Conservation (phyloP, 345 rosid species). For the Barbarea vulgaris region DNA sequence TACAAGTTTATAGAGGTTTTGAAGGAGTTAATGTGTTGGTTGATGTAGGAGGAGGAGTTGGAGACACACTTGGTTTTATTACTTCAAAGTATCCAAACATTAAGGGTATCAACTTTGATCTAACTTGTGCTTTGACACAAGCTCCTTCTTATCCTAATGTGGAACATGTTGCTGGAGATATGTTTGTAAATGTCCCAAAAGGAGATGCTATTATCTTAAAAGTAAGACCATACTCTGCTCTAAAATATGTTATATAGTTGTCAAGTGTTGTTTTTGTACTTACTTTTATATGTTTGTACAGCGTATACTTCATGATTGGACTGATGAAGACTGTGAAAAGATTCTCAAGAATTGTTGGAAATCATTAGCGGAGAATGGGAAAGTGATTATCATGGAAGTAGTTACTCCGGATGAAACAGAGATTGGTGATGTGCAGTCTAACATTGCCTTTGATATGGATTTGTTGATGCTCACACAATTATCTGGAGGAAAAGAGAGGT, state of each 20-base stretch:
- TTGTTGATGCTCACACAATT: constrained; percentile 21
- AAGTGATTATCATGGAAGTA: constrained; percentile 40
- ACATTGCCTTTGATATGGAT: constrained; percentile 29
- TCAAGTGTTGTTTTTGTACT: not conserved
- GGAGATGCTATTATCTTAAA: constrained; percentile 53
- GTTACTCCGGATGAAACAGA: constrained; percentile 25
- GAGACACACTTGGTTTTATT: constrained; percentile 22
- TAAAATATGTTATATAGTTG: not conserved
- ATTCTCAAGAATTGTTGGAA: constrained; percentile 42
- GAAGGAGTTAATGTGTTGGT: constrained; percentile 32
- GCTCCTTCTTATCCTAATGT: constrained; percentile 41
- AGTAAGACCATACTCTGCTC: constrained; percentile 15
- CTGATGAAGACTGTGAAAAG: constrained; percentile 44
- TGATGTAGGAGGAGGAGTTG: constrained; percentile 42
- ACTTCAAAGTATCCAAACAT: constrained; percentile 33
- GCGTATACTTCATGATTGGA: constrained; percentile 50
- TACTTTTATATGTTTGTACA: constrained; percentile 9
- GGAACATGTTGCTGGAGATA: constrained; percentile 48
- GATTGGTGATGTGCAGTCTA: not conserved
- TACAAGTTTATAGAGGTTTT: constrained; percentile 30
- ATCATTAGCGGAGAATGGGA: constrained; percentile 40
- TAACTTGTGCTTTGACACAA: constrained; percentile 35
- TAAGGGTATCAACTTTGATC: constrained; percentile 39
- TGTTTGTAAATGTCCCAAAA: constrained; percentile 43
- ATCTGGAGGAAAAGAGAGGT: constrained; percentile 48